Base-by-base conservation (phyloP, 805 yeast species). In the Metschnikowia bowlesiae region DNA sequence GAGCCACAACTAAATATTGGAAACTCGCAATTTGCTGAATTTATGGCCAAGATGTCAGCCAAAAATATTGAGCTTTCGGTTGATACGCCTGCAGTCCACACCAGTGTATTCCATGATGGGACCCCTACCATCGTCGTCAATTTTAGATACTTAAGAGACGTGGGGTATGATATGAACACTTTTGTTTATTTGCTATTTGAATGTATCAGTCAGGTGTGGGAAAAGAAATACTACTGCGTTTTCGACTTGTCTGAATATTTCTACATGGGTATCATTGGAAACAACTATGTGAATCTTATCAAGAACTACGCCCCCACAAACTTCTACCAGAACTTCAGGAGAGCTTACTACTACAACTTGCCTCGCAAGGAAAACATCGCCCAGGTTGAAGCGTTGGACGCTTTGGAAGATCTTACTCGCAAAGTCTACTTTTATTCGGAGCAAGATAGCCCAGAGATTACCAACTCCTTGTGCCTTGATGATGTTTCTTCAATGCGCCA, bases 61-160 rank as follows among this genome's bases (percentile, higher is more conserved):
- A 76, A 78, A 52, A 82, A 83, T 52, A 66, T 76, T 9, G 79
- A 77, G 4, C 54, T 62, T n/a, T 63, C 74, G 6, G 60, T 70
- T 22, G 80, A 79, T 13, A 58, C 67, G 11, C 70, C 75, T 0
- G 69, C 84, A 35, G 74, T 87, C 9, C 82, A 79, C 46, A 89
- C 82, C 54, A 81, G 87, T 1, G 80, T 85, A 13, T 81, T 85
- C 35, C 73, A 78, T 36, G 95, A 87, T 61, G 96, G 96, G 11
- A 67, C 81, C 0, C 95, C 94, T 0, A 75, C 83, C 18, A 69
- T 87, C 29, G 81, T 85, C 3, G 57, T 85, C 28, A 78, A 80
- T 39, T 73, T 75, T 54, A 58, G 65, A 34, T 52, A 60, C 28
- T 51, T 73, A 34, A 61, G 57, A 34, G 59, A 75, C 16, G 69